These are phyloP conservation scores for Fereydounia khargensis DNA, from an alignment of 1,284 basidiomycete genomes.

Conservation along the genomic window DNA sequence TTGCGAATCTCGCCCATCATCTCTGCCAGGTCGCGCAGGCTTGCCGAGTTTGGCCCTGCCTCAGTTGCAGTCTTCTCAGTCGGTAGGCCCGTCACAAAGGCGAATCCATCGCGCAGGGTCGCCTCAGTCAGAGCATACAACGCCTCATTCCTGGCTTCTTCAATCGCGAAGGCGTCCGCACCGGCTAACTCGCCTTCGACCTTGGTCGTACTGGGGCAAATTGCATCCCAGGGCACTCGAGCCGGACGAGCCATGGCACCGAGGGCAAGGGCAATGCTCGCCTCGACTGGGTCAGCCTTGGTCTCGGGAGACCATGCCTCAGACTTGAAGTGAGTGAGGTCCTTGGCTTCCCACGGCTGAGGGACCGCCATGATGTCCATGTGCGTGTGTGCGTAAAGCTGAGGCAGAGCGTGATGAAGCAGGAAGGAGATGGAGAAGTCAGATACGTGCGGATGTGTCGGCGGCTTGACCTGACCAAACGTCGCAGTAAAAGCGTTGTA, in stretches of 20 bases:
- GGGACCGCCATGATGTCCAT: slow-evolving; percentile 42
- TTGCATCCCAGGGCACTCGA: slow-evolving; percentile 59
- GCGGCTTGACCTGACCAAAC: slow-evolving; percentile 15
- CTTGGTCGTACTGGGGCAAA: no score
- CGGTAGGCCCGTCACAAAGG: slow-evolving; percentile 65
- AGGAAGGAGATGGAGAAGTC: slow-evolving; percentile 59
- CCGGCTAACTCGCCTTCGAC: slow-evolving; percentile 3
- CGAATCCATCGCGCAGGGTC: slow-evolving; percentile 62
- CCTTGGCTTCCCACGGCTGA: slow-evolving; percentile 39
- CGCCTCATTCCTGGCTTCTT: slow-evolving; percentile 39
- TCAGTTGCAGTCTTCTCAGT: slow-evolving; percentile 57
- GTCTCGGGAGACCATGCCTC: slow-evolving; percentile 16
- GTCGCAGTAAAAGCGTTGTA: slow-evolving; percentile 43
- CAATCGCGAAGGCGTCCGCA: background rate
- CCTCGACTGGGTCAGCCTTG: background rate
- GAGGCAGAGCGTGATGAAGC: slow-evolving; percentile 61
- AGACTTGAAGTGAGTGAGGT: slow-evolving; percentile 41
- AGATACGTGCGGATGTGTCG: slow-evolving; percentile 26
- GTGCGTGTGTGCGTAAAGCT: slow-evolving; percentile 40
- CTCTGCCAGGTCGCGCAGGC: slow-evolving; percentile 31
- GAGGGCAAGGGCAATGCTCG: slow-evolving; percentile 61
- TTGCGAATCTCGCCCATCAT: slow-evolving; percentile 71
- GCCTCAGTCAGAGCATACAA: slow-evolving; percentile 47
- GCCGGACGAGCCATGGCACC: slow-evolving; percentile 61
- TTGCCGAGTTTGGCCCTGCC: slow-evolving; percentile 11